These are phyloP conservation scores for Populus simonii DNA, from an alignment of 345 rosid genomes.

Conservation along the genomic window DNA sequence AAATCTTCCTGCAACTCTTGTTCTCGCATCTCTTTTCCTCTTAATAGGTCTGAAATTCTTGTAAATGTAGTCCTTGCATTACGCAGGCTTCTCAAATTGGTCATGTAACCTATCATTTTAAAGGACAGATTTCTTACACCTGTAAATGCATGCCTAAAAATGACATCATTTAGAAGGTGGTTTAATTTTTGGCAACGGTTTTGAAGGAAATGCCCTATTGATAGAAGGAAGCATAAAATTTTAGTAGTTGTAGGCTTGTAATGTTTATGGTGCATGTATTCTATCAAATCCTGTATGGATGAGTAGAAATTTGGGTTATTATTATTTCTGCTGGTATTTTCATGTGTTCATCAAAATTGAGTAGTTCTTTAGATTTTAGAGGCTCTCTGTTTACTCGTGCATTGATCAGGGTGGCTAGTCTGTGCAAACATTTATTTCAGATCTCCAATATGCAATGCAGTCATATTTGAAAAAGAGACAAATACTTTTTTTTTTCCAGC, in stretches of 20 bases:
- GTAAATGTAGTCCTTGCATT: neutral
- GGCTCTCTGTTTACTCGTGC: neutral
- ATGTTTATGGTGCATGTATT: neutral
- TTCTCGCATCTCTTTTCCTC: neutral
- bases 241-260: neutral
- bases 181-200: too few relatives aligned
- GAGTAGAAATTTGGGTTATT: neutral
- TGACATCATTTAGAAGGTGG: neutral
- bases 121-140: neutral
- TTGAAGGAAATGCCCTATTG: neutral
- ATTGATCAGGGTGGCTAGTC: neutral
- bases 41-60: neutral
- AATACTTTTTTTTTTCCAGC: neutral
- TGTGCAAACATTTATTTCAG: neutral
- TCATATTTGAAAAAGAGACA: neutral
- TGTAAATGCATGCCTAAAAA: neutral
- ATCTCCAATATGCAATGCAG: neutral
- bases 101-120: neutral
- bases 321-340: too few relatives aligned
- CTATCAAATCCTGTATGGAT: neutral
- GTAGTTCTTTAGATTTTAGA: neutral
- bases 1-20: neutral
- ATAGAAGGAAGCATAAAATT: neutral
- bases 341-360: neutral
- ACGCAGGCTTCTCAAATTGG: neutral